These are phyloP conservation scores for Peronospora farinosa DNA, from an alignment of 352 stramenopile genomes.

Conservation along the genomic window DNA sequence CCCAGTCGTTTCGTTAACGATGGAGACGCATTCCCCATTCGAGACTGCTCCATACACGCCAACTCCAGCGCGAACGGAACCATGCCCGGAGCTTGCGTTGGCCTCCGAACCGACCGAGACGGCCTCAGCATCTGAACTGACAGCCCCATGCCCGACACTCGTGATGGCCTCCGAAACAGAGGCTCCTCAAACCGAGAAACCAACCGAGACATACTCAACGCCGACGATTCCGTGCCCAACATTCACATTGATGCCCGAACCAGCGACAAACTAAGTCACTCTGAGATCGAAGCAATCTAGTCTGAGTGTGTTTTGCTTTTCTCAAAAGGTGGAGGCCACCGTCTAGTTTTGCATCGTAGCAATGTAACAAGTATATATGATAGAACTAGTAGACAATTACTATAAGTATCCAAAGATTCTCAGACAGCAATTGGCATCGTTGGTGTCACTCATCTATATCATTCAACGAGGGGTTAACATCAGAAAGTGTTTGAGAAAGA, in stretches of 20 bases:
- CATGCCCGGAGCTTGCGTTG: slow-evolving; percentile 10
- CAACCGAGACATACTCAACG: neutral
- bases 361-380: no score
- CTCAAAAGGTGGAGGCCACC: no score
- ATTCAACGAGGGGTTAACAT: no score
- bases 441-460: no score
- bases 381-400: no score
- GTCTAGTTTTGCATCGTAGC: no score
- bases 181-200: slow-evolving; percentile 2
- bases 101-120: slow-evolving; percentile 6
- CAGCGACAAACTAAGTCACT: neutral
- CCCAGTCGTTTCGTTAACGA: slow-evolving; percentile 5
- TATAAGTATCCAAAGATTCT: no score
- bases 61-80: slow-evolving; percentile 12
- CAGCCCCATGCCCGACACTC: slow-evolving; percentile 13
- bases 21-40: slow-evolving; percentile 11
- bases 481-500: no score
- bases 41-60: slow-evolving; percentile 1
- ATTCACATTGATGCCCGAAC: neutral
- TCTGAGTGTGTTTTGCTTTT: no score
- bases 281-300: no score
- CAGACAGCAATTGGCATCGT: no score
- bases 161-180: slow-evolving; percentile 9
- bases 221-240: neutral
- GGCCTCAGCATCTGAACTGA: slow-evolving; percentile 2